A percentile compares a stretch with the other conserved stretches of the same genome.
These are phyloP conservation scores for Dalbergia oliveri DNA, from an alignment of 306 rosid genomes.

Conservation along the genomic window DNA sequence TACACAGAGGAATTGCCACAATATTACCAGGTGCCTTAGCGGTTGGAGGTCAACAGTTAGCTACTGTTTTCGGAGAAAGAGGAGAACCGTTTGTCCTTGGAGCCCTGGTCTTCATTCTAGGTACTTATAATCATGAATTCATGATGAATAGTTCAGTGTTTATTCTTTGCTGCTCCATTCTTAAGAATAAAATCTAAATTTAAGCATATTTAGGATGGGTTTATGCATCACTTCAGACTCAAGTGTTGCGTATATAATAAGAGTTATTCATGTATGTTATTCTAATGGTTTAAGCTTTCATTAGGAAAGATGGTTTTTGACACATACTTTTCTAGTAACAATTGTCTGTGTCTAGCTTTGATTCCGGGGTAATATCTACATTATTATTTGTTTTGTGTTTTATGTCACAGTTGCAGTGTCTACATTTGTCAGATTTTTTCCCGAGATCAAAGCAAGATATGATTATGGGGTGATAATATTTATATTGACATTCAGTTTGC, in stretches of 20 bases:
- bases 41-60: constrained; percentile 76
- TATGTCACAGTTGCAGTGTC: constrained; percentile 67
- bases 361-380: too few relatives aligned
- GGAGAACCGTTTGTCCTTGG: constrained; percentile 80
- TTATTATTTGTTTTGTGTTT: constrained; percentile 3
- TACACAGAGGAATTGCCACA: constrained; percentile 88
- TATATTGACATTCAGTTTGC: constrained; percentile 86
- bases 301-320: too few relatives aligned
- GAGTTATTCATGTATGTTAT: too few relatives aligned
- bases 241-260: too few relatives aligned
- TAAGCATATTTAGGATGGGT: too few relatives aligned
- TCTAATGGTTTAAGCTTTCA: too few relatives aligned
- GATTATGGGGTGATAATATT: constrained; percentile 89
- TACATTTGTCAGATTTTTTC: constrained; percentile 80
- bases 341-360: too few relatives aligned
- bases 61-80: constrained; percentile 65
- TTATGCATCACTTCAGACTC: too few relatives aligned
- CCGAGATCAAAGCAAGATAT: constrained; percentile 77
- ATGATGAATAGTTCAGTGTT: too few relatives aligned
- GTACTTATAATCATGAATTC: constrained; percentile 46
- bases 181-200: too few relatives aligned
- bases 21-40: constrained; percentile 82
- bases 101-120: constrained; percentile 75
- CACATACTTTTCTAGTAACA: too few relatives aligned
- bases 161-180: too few relatives aligned